Base-by-base conservation (phyloP, 2,329 filamentous ascomycete species). In the Colletotrichum lini region DNA sequence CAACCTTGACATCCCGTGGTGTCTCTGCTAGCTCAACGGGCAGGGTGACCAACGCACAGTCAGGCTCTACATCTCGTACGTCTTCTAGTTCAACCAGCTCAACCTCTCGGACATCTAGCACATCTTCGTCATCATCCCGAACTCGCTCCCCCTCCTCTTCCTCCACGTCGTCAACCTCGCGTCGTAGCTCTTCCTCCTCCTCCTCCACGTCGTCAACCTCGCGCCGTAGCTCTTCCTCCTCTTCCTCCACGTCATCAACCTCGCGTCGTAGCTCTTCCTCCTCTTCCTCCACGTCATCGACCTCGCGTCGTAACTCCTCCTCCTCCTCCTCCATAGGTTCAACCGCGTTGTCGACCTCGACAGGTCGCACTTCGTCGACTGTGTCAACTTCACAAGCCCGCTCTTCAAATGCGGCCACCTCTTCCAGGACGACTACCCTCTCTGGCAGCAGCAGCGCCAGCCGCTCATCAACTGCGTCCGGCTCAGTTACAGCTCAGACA, bases 401-500 rank as follows among this genome's bases (percentile, higher is more conserved):
- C 54, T 26, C 38, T 38, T 53, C 47, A 53, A 26, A 9, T n/a
- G 30, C 35, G 6, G 26, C 47, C 21, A 40, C 49, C 15, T 38
- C 52, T 16, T 61, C 67, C 21, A 44, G 44, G 21, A 26, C 54
- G 15, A 35, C 59, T 2, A 21, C 50, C 5, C 26, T 26, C 13
- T 23, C 42, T 1, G 40, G 15, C 5, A 53, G 44, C 18, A 38
- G 60, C 26, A 42, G 35, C 35, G 2, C 35, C 8, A 10, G 40
- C 35, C 49, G 61, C 35, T 59, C 52, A 13, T 52, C 57, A 26
- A 62, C 57, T 16, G n/a, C 38, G 6, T 67, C 64, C 35, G 30
- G 30, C 18, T 61, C 67, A 5, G 44, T 45, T 21, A 38, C 63
- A 15, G 57, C 52, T 35, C 64, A 61, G 26, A 52, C 65, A 23